phyloP scores from a whole-genome alignment of 176 grass and related monocot genomes.

The Phoenix dactylifera region DNA sequence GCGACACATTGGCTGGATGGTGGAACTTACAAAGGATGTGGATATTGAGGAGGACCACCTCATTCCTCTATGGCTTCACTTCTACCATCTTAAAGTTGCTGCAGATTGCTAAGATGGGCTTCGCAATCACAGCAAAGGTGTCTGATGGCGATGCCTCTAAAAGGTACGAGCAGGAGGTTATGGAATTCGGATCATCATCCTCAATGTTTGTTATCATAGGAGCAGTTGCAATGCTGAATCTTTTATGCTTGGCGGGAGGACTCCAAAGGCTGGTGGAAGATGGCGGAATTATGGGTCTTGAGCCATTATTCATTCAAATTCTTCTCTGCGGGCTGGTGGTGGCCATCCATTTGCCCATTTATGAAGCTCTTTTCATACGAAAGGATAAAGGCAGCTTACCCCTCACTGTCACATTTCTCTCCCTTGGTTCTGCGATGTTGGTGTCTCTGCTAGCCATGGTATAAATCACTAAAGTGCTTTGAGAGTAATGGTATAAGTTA shows the following conservation, averaged over 20 bases:
- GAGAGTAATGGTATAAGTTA: too few relatives aligned
- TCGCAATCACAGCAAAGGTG: conserved; percentile 49
- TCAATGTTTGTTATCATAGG: conserved; percentile 51
- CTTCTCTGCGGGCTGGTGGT: conserved; percentile 39
- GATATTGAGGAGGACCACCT: conserved; percentile 57
- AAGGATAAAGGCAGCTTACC: conserved; percentile 56
- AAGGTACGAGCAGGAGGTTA: conserved; percentile 65
- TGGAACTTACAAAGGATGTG: conserved; percentile 72
- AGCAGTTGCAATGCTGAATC: conserved; percentile 45
- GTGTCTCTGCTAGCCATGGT: conserved; percentile 22
- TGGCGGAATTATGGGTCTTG: conserved; percentile 6
- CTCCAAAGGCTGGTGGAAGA: conserved; percentile 6
- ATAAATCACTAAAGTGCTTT: conserved; percentile 5
- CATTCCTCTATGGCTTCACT: conserved; percentile 38
- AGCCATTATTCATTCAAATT: conserved; percentile 35
- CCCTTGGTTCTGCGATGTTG: conserved; percentile 29
- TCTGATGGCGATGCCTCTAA: conserved; percentile 32
- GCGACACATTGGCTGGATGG: conserved; percentile 48
- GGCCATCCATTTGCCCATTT: conserved; percentile 46
- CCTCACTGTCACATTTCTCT: conserved; percentile 30
- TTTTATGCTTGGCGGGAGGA: conserved; percentile 34
- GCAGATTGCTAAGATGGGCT: conserved; percentile 38
- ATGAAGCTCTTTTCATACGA: conserved; percentile 65
- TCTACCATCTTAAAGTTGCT: conserved; percentile 33
- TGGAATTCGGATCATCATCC: conserved; percentile 49